Evolutionary conservation across 257 asterid species (phyloP), one percentile per base, ranked within the genome.

Genomic region (Apocynum venetum): DNA sequence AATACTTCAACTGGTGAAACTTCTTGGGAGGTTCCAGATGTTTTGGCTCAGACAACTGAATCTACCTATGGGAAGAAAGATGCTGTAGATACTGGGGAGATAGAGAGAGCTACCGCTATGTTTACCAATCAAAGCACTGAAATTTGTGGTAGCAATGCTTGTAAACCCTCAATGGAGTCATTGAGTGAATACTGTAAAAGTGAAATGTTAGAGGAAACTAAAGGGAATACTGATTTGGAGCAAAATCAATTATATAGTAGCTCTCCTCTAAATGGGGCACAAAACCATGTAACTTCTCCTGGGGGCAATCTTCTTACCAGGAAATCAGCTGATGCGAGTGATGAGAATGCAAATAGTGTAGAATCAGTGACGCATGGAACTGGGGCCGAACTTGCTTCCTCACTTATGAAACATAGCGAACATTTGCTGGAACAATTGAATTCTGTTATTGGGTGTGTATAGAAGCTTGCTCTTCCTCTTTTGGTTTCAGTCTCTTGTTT

Each of bases 21-120:
- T 61, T 96, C 99, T n/a, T 96, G 99, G 99, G 91, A 88, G 77
- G 89, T 93, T 61, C 99, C 99, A 70, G 84, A 82, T 77, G 82
- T 81, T 76, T 74, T 88, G 82, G 82, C 86, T 75, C 85, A 79
- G 81, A 82, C 80, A 48, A 77, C 79, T 77, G 88, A 76, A 79
- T 38, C 65, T 70, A 66, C 75, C 17, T 72, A 80, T 71, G 85
- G 70, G 70, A 87, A 80, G 85, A 83, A 83, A 78, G 82, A 76
- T 48, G 63, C 77, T 46, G 65, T 77, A 77, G 88, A 80, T 55
- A 52, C 80, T 83, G 90, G 74, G 77, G 83, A 76, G 63, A 78
- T 74, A 68, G 77, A 47, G 25, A 69, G 51, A 64, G 79, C 75
- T 51, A 46, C 71, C 53, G 69, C 47, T 80, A 84, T 53, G 76